Evolutionary conservation across 2,329 filamentous ascomycete species (phyloP), one percentile per base, ranked within the genome.

Genomic region (Fonsecaea monophora): DNA sequence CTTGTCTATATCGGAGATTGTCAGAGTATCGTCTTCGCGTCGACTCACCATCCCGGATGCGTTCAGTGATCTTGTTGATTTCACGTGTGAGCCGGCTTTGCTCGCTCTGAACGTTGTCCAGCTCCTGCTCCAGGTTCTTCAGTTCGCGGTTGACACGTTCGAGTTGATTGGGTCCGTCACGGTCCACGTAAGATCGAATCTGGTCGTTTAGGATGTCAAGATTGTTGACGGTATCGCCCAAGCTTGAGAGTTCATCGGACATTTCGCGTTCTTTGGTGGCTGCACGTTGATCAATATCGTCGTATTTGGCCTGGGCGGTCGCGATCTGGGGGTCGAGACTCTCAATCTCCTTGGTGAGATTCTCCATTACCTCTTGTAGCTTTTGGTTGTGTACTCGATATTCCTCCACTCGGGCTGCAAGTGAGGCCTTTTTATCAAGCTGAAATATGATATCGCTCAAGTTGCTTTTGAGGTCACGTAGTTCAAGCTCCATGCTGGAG

Each of bases 21-120:
- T 98, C 93, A 25, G 84, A 84, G 72, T 99, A 97, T 70, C 92
- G 93, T 73, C 92, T 90, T 80, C 93, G 94, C 64, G 89, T 94
- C 66, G 89, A 88, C 70, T 94, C 91, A 64, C 92, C 91, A 74
- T 93, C 92, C 73, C 89, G 87, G 60, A 94, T 85, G 60, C 92
- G 89, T 57, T 91, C 86, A 70, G 90, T 90, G 59, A 97, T 85
- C 72, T 89, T 89, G 78, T 96, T 95, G 68, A 92, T 88, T 63
- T 90, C 86, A 30, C 85, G 83, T 2, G 89, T 90, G 60, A 95
- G 81, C 54, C 87, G 82, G 12, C 81, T 81, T 74, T 92, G 88
- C 70, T 95, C 90, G 18, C 81, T 82, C 73, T 96, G 90, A 13
- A 90, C 82, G 18, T 82, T 82, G 45, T 82, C 78, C 62, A 95